phyloP scores from a whole-genome alignment of 2,329 filamentous ascomycete genomes.

The Pseudocercospora eumusae region DNA sequence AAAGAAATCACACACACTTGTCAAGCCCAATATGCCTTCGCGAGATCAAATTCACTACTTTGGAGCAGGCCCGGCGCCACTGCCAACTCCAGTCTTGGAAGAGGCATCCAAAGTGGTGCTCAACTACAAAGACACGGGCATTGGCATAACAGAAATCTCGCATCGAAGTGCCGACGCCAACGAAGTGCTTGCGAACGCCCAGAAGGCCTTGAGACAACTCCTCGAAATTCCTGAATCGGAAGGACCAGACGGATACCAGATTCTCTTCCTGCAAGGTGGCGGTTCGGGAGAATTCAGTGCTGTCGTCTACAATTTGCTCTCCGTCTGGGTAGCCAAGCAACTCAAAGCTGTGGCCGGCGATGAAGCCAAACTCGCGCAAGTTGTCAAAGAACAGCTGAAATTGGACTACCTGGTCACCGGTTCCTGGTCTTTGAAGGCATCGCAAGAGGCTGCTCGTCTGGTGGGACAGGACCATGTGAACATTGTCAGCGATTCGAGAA shows the following conservation, averaged over 20 bases:
- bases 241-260: conserved; percentile 76
- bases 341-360: conserved; percentile 49
- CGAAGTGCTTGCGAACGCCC: conserved; percentile 76
- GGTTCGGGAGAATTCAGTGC: conserved; percentile 85
- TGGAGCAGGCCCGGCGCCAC: conserved; percentile 82
- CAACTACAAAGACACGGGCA: conserved; percentile 77
- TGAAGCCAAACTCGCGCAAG: conserved; percentile 62
- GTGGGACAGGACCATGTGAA: conserved; percentile 80
- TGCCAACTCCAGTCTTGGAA: conserved; percentile 80
- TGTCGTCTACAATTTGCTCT: conserved; percentile 79
- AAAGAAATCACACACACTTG: neutral
- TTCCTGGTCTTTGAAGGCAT: conserved; percentile 86
- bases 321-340: conserved; percentile 72
- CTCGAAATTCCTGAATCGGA: conserved; percentile 84
- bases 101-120: conserved; percentile 73
- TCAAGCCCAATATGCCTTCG: conserved; percentile 59
- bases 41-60: conserved; percentile 81
- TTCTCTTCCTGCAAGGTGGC: conserved; percentile 84
- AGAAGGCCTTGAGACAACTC: conserved; percentile 69
- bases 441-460: conserved; percentile 76
- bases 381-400: conserved; percentile 69
- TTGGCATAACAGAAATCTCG: conserved; percentile 86
- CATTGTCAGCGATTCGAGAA: conserved; percentile 66
- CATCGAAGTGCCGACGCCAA: conserved; percentile 80
- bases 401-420: conserved; percentile 91